phyloP scores from a whole-genome alignment of 164 flowering plant species.

The Magnolia changhungtana region DNA sequence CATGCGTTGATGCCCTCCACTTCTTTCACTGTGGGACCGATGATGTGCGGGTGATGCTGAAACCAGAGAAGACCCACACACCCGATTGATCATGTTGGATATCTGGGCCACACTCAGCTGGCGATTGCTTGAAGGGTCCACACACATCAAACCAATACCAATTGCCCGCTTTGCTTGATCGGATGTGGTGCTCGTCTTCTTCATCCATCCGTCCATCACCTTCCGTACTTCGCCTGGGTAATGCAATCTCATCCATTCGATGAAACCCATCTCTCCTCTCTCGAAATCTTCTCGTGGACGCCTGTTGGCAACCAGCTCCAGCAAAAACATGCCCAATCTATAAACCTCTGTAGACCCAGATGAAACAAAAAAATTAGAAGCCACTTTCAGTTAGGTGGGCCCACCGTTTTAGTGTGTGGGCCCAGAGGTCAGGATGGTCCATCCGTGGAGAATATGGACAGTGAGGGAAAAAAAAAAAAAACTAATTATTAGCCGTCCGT shows the following conservation, averaged over 20 bases:
- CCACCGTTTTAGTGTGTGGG: background rate
- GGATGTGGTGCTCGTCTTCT: slow-evolving; percentile 20
- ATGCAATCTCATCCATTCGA: slow-evolving; percentile 36
- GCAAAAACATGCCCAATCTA: slow-evolving; percentile 44
- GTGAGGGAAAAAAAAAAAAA: background rate
- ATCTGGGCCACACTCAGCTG: slow-evolving; percentile 35
- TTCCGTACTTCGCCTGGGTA: slow-evolving; percentile 34
- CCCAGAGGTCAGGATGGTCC: background rate
- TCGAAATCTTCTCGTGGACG: slow-evolving; percentile 29
- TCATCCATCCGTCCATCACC: slow-evolving; percentile 42
- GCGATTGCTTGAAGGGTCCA: slow-evolving; percentile 24
- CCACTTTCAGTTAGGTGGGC: background rate
- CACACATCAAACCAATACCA: slow-evolving; percentile 47
- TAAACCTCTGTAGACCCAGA: slow-evolving; percentile 26
- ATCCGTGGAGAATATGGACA: background rate
- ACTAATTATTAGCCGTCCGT: too few species aligned
- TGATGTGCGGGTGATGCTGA: background rate
- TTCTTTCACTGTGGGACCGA: background rate
- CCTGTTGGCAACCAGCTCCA: slow-evolving; percentile 46
- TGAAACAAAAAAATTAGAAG: background rate
- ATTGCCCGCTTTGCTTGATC: slow-evolving; percentile 38
- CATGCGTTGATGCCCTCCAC: background rate
- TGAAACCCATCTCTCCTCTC: slow-evolving; percentile 29
- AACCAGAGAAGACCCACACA: slow-evolving; percentile 18
- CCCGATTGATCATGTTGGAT: slow-evolving; percentile 14